Base-by-base conservation (phyloP, 768 basidiomycete genomes). In the Mycena olivaceomarginata region DNA sequence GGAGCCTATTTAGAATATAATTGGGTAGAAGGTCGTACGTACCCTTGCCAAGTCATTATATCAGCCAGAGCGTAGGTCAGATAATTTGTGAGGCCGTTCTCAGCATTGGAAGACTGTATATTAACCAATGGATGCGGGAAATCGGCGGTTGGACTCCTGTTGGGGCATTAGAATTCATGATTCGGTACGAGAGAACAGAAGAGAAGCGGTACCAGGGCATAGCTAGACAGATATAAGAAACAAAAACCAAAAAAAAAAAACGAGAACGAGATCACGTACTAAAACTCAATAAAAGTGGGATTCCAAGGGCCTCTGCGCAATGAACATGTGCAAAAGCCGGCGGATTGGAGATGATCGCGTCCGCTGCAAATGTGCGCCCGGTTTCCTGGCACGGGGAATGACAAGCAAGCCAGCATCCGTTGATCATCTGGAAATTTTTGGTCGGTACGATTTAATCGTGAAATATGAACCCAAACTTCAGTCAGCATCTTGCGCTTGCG, bases 341-440 rank as follows among this genome's bases (percentile, higher is more conserved):
- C 20, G 93, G 93, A 81, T 94, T 94, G 43, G 90, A 90, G 63
- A 94, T 93, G 60, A 94, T 92, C 0, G 92, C 92, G 79, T 94
- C 92, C 2, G 91, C 92, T 2, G 87, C 90, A 77, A 93, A 93
- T 3, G 89, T 77, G 22, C 82, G 82, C 0, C 90, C 88, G 3
- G 87, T 87, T 12, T 83, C 77, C 8, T 86, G 83, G 78, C 90
- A 90, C 0, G 92, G 88, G 7, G 88, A 82, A 82, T 87, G 88
- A 76, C 90, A 91, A 0, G 93, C 84, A 20, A 85, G 80, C 89
- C 91, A 92, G 80, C 92, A 93, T 4, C 92, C 92, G 67, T 91
- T 84, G 20, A 94, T 89, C 87, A 94, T 92, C 88, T 91, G 75
- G 40, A 65, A 57, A 77, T 43, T 18, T 16, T 56, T 43, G 31